Evolutionary conservation across 2,329 filamentous ascomycete genomes (phyloP).

Genomic region (Podosphaera xanthii): DNA sequence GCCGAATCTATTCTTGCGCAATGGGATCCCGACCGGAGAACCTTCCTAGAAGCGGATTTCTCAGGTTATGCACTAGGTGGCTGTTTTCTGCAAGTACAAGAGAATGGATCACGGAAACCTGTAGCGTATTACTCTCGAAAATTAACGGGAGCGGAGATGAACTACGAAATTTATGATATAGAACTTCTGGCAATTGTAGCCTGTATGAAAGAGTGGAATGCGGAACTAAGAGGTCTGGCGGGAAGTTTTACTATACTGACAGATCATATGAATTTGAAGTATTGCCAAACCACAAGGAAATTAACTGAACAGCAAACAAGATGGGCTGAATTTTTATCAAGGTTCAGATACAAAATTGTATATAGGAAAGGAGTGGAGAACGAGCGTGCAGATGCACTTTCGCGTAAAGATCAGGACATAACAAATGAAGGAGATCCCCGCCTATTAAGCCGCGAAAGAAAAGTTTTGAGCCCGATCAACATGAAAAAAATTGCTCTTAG

Average conservation of each 20-base stretch:
- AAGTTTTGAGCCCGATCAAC: background rate
- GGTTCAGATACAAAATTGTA: background rate
- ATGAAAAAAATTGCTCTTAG: background rate
- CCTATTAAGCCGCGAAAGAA: background rate
- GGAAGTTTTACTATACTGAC: background rate
- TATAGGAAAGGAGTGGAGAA: conserved; percentile 1
- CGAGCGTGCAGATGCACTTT: background rate
- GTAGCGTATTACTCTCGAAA: background rate
- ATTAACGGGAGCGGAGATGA: background rate
- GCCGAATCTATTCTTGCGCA: background rate
- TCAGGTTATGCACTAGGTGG: background rate
- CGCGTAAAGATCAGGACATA: background rate
- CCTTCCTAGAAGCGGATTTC: background rate
- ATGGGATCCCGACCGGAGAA: background rate
- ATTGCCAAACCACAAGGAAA: background rate
- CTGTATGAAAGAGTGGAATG: background rate
- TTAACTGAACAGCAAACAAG: background rate
- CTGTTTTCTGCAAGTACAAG: background rate
- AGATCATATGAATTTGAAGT: background rate
- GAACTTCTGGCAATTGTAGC: background rate
- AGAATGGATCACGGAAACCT: background rate
- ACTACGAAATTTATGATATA: background rate
- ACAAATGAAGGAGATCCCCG: background rate
- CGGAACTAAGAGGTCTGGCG: background rate
- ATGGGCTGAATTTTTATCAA: background rate